Conservation (phyloP, 805 yeast species). For the Candida chilensis region DNA sequence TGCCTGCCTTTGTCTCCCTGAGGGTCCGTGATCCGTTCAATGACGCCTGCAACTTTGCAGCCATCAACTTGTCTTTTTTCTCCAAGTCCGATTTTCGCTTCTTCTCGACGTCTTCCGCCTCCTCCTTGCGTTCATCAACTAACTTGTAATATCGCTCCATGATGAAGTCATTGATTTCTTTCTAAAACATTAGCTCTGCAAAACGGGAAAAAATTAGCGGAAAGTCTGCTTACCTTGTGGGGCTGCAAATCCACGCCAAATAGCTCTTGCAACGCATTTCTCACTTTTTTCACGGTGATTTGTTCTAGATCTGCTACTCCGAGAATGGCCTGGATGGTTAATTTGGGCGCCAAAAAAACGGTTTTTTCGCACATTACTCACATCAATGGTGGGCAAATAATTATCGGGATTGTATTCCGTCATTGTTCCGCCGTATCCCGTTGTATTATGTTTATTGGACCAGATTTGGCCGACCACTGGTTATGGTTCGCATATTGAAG, state of each 20-base stretch:
- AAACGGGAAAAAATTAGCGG: neutral
- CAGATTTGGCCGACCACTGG: too few relatives aligned
- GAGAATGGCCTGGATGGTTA: slow-evolving; percentile 46
- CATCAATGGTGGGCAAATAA: slow-evolving; percentile 59
- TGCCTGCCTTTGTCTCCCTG: slow-evolving; percentile 3
- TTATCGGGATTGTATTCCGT: slow-evolving; percentile 18
- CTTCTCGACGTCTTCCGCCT: slow-evolving; percentile 8
- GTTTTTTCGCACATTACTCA: slow-evolving; percentile 15
- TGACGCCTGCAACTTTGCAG: slow-evolving; percentile 32
- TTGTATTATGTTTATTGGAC: too few relatives aligned
- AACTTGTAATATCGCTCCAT: slow-evolving; percentile 45
- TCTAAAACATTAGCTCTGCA: slow-evolving; percentile 15
- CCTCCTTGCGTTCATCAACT: slow-evolving; percentile 25
- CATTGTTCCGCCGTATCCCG: too few relatives aligned
- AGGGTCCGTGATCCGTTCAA: slow-evolving; percentile 4
- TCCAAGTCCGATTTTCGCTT: slow-evolving; percentile 25
- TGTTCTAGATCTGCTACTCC: slow-evolving; percentile 61
- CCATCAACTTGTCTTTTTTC: slow-evolving; percentile 41
- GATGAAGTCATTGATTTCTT: slow-evolving; percentile 51
- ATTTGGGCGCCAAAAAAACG: neutral
- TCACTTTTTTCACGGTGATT: slow-evolving; percentile 61
- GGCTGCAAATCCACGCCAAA: slow-evolving; percentile 45
- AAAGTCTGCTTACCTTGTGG: slow-evolving; percentile 26
- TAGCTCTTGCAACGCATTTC: slow-evolving; percentile 65
- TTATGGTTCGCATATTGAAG: too few relatives aligned